These are phyloP conservation scores for Secale cereale DNA, from an alignment of 176 grass and related monocot genomes.

Conservation along the genomic window DNA sequence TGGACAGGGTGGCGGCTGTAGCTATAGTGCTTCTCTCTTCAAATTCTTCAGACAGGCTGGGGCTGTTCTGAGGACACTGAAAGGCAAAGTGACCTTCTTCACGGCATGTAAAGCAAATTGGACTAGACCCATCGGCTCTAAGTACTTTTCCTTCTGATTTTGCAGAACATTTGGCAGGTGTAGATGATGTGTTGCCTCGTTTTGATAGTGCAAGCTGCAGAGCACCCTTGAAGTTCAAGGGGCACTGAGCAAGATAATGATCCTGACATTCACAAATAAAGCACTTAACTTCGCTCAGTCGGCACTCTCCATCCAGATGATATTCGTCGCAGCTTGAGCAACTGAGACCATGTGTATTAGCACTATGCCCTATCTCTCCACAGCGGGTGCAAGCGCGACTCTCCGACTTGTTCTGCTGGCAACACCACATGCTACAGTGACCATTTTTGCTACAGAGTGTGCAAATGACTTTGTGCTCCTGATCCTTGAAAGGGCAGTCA, in stretches of 20 bases:
- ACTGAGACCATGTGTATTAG: not conserved
- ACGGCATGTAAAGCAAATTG: too few relatives aligned
- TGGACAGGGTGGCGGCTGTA: too few relatives aligned
- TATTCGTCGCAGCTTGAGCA: constrained; percentile 1
- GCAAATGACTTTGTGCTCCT: not conserved
- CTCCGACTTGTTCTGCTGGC: not conserved
- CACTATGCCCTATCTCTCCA: constrained; percentile 14
- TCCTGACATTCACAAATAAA: not conserved
- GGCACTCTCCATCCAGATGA: not conserved
- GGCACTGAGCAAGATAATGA: constrained; percentile 17
- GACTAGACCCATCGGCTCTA: not conserved
- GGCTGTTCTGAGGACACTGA: too few relatives aligned
- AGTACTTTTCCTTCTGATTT: not conserved
- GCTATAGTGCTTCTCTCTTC: too few relatives aligned
- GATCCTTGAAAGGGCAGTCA: not conserved
- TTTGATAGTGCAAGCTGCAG: not conserved
- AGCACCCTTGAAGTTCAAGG: constrained; percentile 1
- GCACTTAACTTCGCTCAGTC: not conserved
- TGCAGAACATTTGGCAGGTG: not conserved
- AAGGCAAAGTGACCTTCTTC: too few relatives aligned
- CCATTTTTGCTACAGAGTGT: not conserved
- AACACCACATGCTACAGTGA: not conserved
- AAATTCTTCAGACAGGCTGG: too few relatives aligned
- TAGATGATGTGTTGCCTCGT: not conserved
- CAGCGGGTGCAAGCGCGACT: constrained; percentile 7